Evolutionary conservation across 257 asterid genomes (phyloP).

Genomic region (Solanum chilense): DNA sequence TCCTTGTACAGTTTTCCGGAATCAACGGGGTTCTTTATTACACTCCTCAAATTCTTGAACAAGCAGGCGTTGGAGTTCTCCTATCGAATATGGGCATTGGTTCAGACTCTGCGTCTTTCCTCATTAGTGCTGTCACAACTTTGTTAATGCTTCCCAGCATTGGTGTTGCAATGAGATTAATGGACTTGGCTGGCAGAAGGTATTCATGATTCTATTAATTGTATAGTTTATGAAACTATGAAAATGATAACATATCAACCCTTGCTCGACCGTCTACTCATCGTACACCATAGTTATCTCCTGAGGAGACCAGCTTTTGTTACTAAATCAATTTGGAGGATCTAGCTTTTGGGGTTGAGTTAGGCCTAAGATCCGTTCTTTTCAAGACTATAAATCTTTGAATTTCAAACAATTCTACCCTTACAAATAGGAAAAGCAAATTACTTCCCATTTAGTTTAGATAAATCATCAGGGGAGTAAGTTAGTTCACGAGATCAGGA

Average conservation of each 20-base stretch:
- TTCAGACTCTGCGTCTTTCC: conserved; percentile 79
- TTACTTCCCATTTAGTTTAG: neutral
- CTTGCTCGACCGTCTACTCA: neutral
- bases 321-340: neutral
- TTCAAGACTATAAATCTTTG: neutral
- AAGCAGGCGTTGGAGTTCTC: conserved; percentile 94
- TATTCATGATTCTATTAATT: conserved; percentile 2
- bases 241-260: neutral
- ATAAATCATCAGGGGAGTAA: neutral
- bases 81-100: conserved; percentile 62
- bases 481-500: neutral
- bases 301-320: neutral
- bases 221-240: neutral
- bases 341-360: neutral
- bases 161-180: conserved; percentile 91
- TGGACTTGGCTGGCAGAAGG: conserved; percentile 98
- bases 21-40: conserved; percentile 92
- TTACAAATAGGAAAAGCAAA: neutral
- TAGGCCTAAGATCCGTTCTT: neutral
- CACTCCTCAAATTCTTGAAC: conserved; percentile 96
- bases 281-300: neutral
- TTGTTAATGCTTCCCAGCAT: conserved; percentile 90
- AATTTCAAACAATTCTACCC: neutral
- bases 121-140: conserved; percentile 75
- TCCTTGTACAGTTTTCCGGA: conserved; percentile 63